Percentiles rank a stretch among this genome's conserved stretches.
Evolutionary conservation across 306 rosid species (phyloP).

Genomic region (Inga leiocalycina): DNA sequence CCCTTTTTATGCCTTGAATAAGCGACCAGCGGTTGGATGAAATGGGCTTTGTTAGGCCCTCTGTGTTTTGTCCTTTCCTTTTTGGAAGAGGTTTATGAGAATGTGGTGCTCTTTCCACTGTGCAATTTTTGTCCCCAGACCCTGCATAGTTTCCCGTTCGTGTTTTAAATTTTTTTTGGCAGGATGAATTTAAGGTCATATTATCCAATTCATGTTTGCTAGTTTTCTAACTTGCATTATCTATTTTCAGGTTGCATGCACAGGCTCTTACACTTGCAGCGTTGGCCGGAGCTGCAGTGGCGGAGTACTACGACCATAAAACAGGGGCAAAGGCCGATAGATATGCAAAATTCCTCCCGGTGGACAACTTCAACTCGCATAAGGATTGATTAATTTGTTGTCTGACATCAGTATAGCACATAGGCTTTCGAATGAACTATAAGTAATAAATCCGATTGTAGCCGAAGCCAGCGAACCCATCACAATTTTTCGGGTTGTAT

Average conservation of each 20-base stretch:
- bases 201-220: conserved; percentile 6
- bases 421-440: conserved; percentile 6
- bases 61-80: background rate
- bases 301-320: conserved; percentile 77
- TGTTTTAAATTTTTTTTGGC: background rate
- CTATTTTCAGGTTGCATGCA: conserved; percentile 77
- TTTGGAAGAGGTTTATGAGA: background rate
- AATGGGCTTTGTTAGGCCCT: too few relatives aligned
- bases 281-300: conserved; percentile 84
- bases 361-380: conserved; percentile 42
- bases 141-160: conserved; percentile 14
- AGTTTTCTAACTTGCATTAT: background rate
- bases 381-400: conserved; percentile 38
- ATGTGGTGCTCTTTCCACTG: background rate
- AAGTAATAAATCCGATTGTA: conserved; percentile 6
- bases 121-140: background rate
- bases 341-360: conserved; percentile 47
- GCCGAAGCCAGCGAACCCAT: background rate
- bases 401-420: background rate
- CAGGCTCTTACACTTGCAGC: conserved; percentile 96
- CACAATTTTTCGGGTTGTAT: conserved; percentile 3
- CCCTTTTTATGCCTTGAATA: background rate
- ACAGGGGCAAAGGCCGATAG: conserved; percentile 47
- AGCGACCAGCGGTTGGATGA: background rate
- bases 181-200: conserved; percentile 47